Evolutionary conservation across 768 basidiomycete species (phyloP), one percentile per base, ranked within the genome.

Genomic region (Phanerochaete sordida): DNA sequence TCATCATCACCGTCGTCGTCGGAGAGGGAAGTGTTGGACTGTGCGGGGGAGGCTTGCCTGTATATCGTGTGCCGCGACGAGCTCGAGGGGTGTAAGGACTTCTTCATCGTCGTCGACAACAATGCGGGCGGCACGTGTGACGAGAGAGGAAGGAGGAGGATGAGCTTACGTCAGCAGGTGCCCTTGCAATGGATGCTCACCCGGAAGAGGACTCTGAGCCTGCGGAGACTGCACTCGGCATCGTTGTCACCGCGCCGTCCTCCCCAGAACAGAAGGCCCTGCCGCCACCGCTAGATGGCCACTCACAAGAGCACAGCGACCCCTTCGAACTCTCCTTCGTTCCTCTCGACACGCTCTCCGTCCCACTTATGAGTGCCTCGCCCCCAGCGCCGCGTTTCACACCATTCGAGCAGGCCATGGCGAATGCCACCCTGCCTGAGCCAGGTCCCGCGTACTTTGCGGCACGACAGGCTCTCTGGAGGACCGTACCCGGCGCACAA

Each of bases 21-120:
- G 33, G 89, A 91, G 63, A 91, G 78, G 19, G 90, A 91, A n/a
- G 87, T 90, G 9, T 80, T 84, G 4, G 90, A 91, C 64, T 87
- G 87, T n/a, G 83, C 78, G 1, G 74, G 81, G 67, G 77, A 87
- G 68, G 57, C 60, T 39, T 63, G 63, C 44, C 60, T 65, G 65
- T 68, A 75, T 65, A 73, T 70, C 57, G 52, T 54, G 16, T 53
- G 51, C 59, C 73, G 68, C 61, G 74, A 65, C 60, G 74, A 65
- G 59, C 72, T 64, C 62, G 70, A 65, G 65, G 61, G 62, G 44
- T 33, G 37, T 43, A 31, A 31, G 44, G n/a, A n/a, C n/a, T 57
- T 21, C 56, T 54, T 51, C 59, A 63, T 61, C 49, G 59, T 58
- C 49, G 65, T 62, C 46, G 62, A 57, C 60, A 61, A 64, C 62